Evolutionary conservation across 805 yeast species (phyloP), one percentile per base, ranked within the genome.

Genomic region (Ogataea ganodermae): DNA sequence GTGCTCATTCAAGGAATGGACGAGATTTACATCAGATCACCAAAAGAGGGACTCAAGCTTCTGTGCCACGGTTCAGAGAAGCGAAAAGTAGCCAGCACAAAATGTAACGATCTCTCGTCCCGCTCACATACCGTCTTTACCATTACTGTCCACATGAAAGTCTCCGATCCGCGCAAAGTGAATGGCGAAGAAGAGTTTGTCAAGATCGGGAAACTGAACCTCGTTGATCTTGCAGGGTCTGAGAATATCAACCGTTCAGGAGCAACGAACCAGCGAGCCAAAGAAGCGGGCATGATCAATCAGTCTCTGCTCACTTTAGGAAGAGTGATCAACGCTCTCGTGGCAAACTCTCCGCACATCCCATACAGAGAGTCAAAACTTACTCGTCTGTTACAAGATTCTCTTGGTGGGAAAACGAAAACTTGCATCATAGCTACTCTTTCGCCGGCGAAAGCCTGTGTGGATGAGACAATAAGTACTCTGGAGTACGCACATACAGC

Each of bases 191-290:
- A 52, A 4, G 64, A 60, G 35, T 68, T 75, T 4, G 79, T 64
- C 40, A 59, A 61, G 14, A 54, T 53, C 36, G 62, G 71, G 4
- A 68, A 69, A 45, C 55, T 68, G 64, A 89, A 90, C 61, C 70
- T 90, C 18, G 98, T 92, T 4, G 98, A 92, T 69, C 73, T 92
- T 53, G 99, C 98, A 0, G 98, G 99, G 0, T 87, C 96, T 4
- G 99, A 92, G 64, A 91, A 91, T 62, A 84, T 92, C 45, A 79
- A 74, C 53, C 73, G 89, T 58, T 87, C 96, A 0, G 99, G 99
- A 2, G 96, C 97, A 0, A 74, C 80, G 20, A 83, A 86, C 55
- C 85, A 81, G 61, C 75, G 96, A 36, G 97, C 96, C 0, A 83
- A 89, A 55, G 99, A 92, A 62, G 96, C 97, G 0, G 97, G 97